These are phyloP conservation scores for Torulaspora quercuum DNA, from an alignment of 805 yeast genomes.

Conservation along the genomic window DNA sequence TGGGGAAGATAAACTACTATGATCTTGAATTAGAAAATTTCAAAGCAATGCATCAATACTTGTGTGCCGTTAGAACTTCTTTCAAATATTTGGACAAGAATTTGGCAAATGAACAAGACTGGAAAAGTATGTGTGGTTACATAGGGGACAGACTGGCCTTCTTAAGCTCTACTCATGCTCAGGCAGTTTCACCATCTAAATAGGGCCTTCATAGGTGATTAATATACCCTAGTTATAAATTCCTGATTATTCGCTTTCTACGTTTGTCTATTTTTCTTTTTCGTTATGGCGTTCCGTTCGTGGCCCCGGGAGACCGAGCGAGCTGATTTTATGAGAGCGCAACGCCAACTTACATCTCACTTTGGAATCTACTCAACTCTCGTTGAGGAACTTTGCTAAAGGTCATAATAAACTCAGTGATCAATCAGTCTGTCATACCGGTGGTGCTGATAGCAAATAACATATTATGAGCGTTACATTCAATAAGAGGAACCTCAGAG, in stretches of 20 bases:
- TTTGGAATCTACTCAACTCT: no score
- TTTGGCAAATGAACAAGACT: constrained; percentile 16
- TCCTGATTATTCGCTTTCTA: no score
- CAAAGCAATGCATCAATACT: constrained; percentile 21
- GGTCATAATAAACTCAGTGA: no score
- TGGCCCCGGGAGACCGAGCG: constrained; percentile 2
- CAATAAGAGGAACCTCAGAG: constrained; percentile 31
- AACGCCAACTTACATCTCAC: no score
- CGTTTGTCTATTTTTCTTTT: no score
- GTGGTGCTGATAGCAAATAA: no score
- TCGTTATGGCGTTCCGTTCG: no score
- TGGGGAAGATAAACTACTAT: constrained; percentile 23
- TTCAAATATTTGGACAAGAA: constrained; percentile 24
- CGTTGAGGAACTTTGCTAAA: no score
- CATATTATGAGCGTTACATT: constrained; percentile 14
- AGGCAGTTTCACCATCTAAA: constrained; percentile 15
- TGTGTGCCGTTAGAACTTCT: constrained; percentile 21
- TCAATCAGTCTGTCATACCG: no score
- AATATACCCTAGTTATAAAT: no score
- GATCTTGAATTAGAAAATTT: constrained; percentile 32
- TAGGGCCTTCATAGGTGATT: neutral
- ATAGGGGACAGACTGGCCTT: constrained; percentile 22
- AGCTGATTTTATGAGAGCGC: no score
- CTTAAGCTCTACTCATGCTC: constrained; percentile 24
- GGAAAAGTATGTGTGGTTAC: constrained; percentile 28